These are phyloP conservation scores for Leishmania mexicana DNA, from an alignment of 208 protist species.

Conservation along the genomic window DNA sequence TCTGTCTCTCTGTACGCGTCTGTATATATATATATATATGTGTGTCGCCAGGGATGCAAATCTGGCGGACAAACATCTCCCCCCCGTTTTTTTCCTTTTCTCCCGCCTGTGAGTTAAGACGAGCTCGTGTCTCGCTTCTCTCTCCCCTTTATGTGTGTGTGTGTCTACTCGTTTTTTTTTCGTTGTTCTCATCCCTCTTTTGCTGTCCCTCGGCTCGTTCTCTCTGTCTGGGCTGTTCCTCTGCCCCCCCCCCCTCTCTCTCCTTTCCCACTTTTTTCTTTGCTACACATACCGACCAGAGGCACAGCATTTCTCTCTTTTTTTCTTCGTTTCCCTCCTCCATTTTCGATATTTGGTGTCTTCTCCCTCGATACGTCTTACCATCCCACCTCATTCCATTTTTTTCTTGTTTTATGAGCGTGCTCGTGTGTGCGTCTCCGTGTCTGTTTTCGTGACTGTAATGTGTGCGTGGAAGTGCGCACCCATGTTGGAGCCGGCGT, in stretches of 20 bases:
- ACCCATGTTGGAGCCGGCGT: not conserved
- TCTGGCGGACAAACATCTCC: not conserved
- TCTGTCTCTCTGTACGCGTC: not conserved
- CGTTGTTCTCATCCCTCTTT: not conserved
- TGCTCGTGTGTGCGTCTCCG: not conserved
- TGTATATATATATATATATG: not conserved
- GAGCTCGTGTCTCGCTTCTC: not conserved
- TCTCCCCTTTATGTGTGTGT: constrained; percentile 1
- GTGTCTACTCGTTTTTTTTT: not conserved
- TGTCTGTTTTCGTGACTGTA: not conserved
- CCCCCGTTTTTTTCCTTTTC: constrained; percentile 7
- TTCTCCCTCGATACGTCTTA: not conserved
- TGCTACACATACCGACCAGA: not conserved
- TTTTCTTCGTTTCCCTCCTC: not conserved
- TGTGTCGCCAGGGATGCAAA: not conserved
- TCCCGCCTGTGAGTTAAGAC: not conserved
- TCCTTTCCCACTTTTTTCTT: not conserved
- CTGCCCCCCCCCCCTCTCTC: not conserved
- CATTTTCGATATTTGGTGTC: not conserved
- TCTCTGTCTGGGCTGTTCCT: not conserved
- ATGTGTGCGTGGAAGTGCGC: constrained; percentile 1
- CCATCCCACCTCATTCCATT: not conserved
- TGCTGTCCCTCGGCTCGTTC: not conserved
- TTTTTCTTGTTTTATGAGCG: not conserved
- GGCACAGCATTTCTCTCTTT: not conserved